phyloP scores from a whole-genome alignment of 192 early-diverging fungal species.

The Mortierella antarctica region DNA sequence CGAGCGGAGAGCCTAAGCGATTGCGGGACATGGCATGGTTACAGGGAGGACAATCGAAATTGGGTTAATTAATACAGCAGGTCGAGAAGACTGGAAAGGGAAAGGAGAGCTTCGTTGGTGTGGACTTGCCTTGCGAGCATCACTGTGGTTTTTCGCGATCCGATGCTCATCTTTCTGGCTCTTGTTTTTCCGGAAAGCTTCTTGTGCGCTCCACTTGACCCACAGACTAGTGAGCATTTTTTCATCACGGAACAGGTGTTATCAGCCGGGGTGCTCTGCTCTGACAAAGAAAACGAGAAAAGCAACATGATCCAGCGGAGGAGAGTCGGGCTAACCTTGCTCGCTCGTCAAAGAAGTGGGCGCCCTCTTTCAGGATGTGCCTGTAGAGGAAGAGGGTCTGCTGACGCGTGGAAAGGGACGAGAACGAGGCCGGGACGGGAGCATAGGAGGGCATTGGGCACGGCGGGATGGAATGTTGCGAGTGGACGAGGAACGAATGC shows the following conservation, averaged over 20 bases:
- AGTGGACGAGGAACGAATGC: neutral
- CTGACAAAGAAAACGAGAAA: too few relatives aligned
- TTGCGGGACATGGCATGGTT: neutral
- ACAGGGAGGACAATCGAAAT: neutral
- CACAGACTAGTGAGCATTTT: constrained; percentile 7
- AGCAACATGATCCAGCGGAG: neutral
- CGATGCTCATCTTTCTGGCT: constrained; percentile 7
- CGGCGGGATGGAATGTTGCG: neutral
- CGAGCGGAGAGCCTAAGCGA: constrained; percentile 30
- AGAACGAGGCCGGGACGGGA: constrained; percentile 30
- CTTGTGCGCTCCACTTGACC: constrained; percentile 18
- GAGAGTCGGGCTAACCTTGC: constrained; percentile 21
- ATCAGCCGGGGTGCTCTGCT: too few relatives aligned
- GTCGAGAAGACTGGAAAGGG: neutral
- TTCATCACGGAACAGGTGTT: neutral
- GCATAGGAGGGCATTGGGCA: constrained; percentile 32
- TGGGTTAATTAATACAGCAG: neutral
- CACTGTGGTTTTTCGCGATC: constrained; percentile 27
- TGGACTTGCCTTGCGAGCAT: constrained; percentile 31
- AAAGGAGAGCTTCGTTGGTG: neutral
- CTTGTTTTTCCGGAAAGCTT: constrained; percentile 26
- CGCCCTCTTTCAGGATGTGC: constrained; percentile 36
- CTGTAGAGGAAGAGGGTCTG: constrained; percentile 34
- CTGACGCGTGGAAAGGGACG: neutral
- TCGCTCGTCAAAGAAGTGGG: constrained; percentile 45